These are phyloP conservation scores for Lachancea lanzarotensis DNA, from an alignment of 805 yeast genomes.

Conservation along the genomic window DNA sequence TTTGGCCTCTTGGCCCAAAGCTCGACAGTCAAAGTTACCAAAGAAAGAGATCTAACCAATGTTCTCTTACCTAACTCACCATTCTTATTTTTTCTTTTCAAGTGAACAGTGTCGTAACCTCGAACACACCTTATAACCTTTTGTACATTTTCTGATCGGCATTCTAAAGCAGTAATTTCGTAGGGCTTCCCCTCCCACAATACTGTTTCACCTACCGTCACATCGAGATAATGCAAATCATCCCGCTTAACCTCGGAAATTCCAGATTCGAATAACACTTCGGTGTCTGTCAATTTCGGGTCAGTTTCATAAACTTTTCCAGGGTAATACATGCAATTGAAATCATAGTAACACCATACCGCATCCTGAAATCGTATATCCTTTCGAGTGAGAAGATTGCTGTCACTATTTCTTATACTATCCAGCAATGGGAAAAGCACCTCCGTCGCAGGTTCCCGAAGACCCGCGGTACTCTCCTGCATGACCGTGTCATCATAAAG, in stretches of 20 bases:
- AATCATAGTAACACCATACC: slow-evolving; percentile 50
- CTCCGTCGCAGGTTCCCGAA: neutral
- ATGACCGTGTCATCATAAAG: neutral
- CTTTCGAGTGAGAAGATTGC: slow-evolving; percentile 17
- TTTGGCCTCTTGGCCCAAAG: slow-evolving; percentile 34
- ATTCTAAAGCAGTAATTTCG: slow-evolving; percentile 42
- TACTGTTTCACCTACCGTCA: slow-evolving; percentile 52
- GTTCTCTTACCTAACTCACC: slow-evolving; percentile 16
- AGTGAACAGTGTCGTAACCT: slow-evolving; percentile 49
- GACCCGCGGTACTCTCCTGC: neutral
- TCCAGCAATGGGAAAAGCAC: neutral
- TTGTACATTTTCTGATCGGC: slow-evolving; percentile 13
- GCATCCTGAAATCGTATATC: slow-evolving; percentile 33
- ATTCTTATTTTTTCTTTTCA: slow-evolving; percentile 25
- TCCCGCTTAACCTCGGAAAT: slow-evolving; percentile 15
- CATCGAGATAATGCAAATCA: slow-evolving; percentile 43
- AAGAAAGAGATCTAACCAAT: slow-evolving; percentile 24
- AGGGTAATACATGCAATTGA: slow-evolving; percentile 41
- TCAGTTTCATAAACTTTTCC: slow-evolving; percentile 35
- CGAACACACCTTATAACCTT: slow-evolving; percentile 46
- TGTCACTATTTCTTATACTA: slow-evolving; percentile 6
- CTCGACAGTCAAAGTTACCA: slow-evolving; percentile 28
- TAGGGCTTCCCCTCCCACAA: slow-evolving; percentile 34
- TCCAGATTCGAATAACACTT: slow-evolving; percentile 22
- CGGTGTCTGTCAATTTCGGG: slow-evolving; percentile 12